phyloP scores from a whole-genome alignment of 345 rosid genomes.

The Anastatica hierochuntica region DNA sequence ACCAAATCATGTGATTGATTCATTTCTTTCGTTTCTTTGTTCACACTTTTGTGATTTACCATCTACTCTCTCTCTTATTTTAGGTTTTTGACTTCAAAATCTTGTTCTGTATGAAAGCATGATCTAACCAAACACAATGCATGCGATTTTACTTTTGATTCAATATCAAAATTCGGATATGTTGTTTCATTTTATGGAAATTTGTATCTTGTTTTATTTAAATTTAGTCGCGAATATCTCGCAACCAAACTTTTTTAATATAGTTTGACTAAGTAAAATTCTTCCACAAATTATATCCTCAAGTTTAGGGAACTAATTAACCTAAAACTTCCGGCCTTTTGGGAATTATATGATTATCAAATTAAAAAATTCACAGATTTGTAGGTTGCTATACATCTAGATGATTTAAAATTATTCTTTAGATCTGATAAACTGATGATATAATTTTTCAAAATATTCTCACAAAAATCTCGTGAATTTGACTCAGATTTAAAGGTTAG shows the following conservation, averaged over 20 bases:
- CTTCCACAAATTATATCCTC: conserved; percentile 2
- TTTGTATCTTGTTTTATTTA: background rate
- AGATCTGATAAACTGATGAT: too few relatives aligned
- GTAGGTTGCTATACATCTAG: too few relatives aligned
- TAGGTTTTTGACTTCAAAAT: conserved; percentile 3
- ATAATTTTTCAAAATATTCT: too few relatives aligned
- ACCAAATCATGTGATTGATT: conserved; percentile 3
- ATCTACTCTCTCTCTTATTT: background rate
- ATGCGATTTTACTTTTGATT: conserved; percentile 12
- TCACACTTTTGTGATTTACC: background rate
- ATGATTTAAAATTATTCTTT: too few relatives aligned
- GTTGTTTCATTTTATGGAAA: background rate
- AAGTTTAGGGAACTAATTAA: conserved; percentile 10
- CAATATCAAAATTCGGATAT: background rate
- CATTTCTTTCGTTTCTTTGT: background rate
- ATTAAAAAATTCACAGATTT: too few relatives aligned
- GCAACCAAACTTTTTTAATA: background rate
- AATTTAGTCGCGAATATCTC: conserved; percentile 4
- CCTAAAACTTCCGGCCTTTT: too few relatives aligned
- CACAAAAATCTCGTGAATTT: too few relatives aligned
- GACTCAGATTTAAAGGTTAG: too few relatives aligned
- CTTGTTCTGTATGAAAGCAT: conserved; percentile 13
- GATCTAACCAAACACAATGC: conserved; percentile 20
- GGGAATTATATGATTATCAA: too few relatives aligned
- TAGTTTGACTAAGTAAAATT: conserved; percentile 7